Conservation (phyloP, 2,329 filamentous ascomycete species). For the Phoma sp. region DNA sequence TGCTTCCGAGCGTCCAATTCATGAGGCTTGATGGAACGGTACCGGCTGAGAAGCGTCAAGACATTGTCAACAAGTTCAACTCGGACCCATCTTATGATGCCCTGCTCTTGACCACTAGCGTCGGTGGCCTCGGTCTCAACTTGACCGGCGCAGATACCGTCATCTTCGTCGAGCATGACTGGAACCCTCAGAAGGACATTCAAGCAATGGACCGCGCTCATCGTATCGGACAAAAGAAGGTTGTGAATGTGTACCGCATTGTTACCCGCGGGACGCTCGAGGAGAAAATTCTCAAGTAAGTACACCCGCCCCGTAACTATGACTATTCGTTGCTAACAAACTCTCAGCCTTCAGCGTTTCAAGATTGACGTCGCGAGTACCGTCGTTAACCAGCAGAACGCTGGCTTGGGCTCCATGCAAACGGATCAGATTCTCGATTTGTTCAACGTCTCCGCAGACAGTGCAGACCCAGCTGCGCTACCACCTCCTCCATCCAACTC, state of each 20-base stretch:
- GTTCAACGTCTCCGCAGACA: slow-evolving; percentile 72
- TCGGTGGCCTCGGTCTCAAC: slow-evolving; percentile 93
- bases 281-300: slow-evolving; percentile 91
- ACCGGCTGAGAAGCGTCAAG: slow-evolving; percentile 90
- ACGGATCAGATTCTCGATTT: slow-evolving; percentile 97
- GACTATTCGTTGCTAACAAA: slow-evolving; percentile 16
- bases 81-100: slow-evolving; percentile 96
- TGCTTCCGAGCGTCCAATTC: slow-evolving; percentile 92
- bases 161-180: slow-evolving; percentile 99
- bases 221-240: slow-evolving; percentile 99
- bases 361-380: slow-evolving; percentile 99
- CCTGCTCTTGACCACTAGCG: slow-evolving; percentile 89
- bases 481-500: slow-evolving; percentile 61
- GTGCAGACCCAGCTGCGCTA: slow-evolving; percentile 65
- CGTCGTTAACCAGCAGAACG: slow-evolving; percentile 98
- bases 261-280: slow-evolving; percentile 95
- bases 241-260: slow-evolving; percentile 97
- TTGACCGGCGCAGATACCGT: slow-evolving; percentile 97
- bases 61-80: slow-evolving; percentile 99
- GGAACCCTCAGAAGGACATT: slow-evolving; percentile 98
- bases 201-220: slow-evolving; percentile 99
- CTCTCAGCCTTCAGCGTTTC: slow-evolving; percentile 86
- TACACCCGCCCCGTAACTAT: slow-evolving; percentile 21
- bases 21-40: slow-evolving; percentile 93
- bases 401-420: slow-evolving; percentile 93